Base-by-base conservation (phyloP, 257 asterid species). In the Penstemon barbatus region DNA sequence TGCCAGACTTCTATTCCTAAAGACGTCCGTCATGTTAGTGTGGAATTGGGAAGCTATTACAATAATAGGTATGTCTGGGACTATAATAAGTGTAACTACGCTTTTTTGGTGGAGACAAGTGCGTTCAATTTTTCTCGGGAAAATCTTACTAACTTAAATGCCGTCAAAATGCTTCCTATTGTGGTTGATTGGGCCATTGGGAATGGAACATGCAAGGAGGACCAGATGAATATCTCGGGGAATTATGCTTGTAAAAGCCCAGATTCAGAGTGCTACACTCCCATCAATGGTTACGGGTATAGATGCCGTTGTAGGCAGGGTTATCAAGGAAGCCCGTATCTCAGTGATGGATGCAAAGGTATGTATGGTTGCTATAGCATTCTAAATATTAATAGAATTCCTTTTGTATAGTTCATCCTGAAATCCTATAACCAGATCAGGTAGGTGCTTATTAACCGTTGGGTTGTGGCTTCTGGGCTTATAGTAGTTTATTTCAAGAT, bases 171-270 rank as follows among this genome's bases (percentile, higher is more conserved):
- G 55, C 71, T 82, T 48, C 83, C 82, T 1, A 41, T 76, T 44
- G 75, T 74, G 38, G 61, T 71, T 3, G 84, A 82, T 45, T 82
- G 87, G 87, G 74, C 60, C 4, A 53, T 82, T 41, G 82, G 77
- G 18, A n/a, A 59, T 3, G 68, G 11, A 4, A 54, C 69, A 3
- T 79, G 87, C 19, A 52, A 58, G 42, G 15, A 36, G 7, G 84
- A 74, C 4, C 3, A 37, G 49, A 56, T 3, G 51, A 69, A 72
- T 5, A 8, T 36, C 46, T 4, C 60, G 0, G 77, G 78, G 1
- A 56, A 4, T 3, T 80, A 72, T 59, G 82, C 63, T 6, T 81
- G 83, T 61, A 66, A 38, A 15, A 64, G 74, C 7, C 0, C 1
- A 0, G 13, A 81, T n/a, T 68, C 72, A 3, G 12, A 2, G 40